Evolutionary conservation across 2,329 filamentous ascomycete species (phyloP).

Genomic region (Fusarium heterosporum): DNA sequence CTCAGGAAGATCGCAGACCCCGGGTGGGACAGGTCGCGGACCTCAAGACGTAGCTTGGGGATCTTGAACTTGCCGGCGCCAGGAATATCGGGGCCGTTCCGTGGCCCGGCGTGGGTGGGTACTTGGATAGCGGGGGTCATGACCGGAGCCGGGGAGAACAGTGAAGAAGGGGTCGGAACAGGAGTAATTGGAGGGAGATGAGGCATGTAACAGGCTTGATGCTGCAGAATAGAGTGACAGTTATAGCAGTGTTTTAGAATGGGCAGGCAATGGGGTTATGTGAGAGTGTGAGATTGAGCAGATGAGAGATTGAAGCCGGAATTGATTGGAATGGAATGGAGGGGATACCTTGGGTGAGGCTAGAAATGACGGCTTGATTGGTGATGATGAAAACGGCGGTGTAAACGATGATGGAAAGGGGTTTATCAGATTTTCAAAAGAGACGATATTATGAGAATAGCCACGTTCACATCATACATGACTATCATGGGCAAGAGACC

Average conservation of each 20-base stretch:
- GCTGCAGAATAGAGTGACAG: background rate
- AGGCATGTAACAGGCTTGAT: conserved; percentile 38
- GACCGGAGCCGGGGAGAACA: conserved; percentile 41
- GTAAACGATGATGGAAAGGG: background rate
- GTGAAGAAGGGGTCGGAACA: conserved; percentile 38
- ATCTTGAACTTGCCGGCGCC: conserved; percentile 52
- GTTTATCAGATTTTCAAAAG: background rate
- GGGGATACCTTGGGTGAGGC: conserved; percentile 21
- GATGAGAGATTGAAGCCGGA: conserved; percentile 3
- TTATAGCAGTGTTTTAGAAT: background rate
- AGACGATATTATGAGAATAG: background rate
- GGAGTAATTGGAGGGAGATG: conserved; percentile 42
- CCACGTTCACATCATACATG: no score
- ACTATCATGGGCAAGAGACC: no score
- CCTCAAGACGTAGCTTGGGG: conserved; percentile 69
- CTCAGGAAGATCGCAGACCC: conserved; percentile 76
- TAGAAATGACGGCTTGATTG: conserved; percentile 16
- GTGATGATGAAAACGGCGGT: conserved; percentile 12
- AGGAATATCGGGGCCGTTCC: conserved; percentile 29
- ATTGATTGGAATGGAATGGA: conserved; percentile 31
- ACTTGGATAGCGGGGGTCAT: conserved; percentile 47
- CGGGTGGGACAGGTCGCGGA: conserved; percentile 68
- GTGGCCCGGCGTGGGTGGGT: conserved; percentile 31
- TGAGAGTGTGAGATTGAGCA: background rate
- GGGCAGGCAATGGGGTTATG: background rate